Evolutionary conservation across 176 grass and related monocot genomes (phyloP), one percentile per base, ranked within the genome.

Genomic region (Aegilops longissima): DNA sequence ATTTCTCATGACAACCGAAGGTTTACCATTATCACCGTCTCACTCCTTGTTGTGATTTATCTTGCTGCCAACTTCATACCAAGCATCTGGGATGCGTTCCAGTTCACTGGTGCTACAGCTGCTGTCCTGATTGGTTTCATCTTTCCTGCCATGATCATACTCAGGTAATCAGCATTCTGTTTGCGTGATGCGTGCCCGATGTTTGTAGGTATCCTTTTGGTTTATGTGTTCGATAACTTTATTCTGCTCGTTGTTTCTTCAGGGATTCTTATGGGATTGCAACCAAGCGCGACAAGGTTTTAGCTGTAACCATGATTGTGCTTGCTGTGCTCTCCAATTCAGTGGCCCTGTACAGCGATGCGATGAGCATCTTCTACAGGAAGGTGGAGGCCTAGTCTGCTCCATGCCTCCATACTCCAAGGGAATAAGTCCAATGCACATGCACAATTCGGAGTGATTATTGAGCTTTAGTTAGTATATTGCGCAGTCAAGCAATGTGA

Each of bases 71-170:
- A 90, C 54, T 95, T 93, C 73, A 66, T 95, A 72, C 96, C 96
- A 1, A 95, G 96, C 87, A 98, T 98, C 78, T 98, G 96, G 96
- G 96, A 95, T 12, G 90, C 90, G 0, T 98, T 98, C 84, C 96
- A 98, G 76, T 90, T 95, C 44, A 98, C 89, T 12, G 96, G 96
- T n/a, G 93, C 93, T 5, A 95, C 91, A 38, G 96, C 93, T 44
- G 86, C 88, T 24, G 93, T 91, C 31, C 91, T 89, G 64, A 92
- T 98, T 8, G 96, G 91, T 61, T 98, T 98, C 81, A 98, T 98
- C 52, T 98, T 93, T 83, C 96, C 96, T 85, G 90, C 91, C 33
- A 92, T 86, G 80, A 89, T 95, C 81, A 80, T 86, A 80, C 91
- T 98, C 5, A 98, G 89, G 96, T 93, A 95, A 62, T 47, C 39